A percentile compares a stretch with the other conserved stretches of the same genome.
Evolutionary conservation across 2,329 filamentous ascomycete genomes (phyloP).

Genomic region (Cryoendolithus antarcticus): DNA sequence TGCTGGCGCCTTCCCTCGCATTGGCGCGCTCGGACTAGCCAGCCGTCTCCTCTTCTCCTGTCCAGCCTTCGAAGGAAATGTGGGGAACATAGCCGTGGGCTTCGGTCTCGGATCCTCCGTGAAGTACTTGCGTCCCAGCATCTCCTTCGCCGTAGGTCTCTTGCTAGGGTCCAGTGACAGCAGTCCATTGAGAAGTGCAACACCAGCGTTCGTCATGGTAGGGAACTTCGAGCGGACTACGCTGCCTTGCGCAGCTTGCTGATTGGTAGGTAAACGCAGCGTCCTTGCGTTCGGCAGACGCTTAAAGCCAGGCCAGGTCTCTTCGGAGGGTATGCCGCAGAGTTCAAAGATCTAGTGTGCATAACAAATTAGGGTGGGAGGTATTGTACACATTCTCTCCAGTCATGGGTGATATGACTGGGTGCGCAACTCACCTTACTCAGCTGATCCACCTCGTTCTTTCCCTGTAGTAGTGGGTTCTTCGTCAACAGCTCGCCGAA

Average conservation of each 20-base stretch:
- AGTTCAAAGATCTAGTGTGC: conserved; percentile 62
- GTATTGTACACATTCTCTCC: conserved; percentile 9
- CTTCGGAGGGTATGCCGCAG: conserved; percentile 72
- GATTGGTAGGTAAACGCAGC: conserved; percentile 51
- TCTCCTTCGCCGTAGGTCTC: conserved; percentile 59
- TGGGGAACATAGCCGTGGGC: conserved; percentile 84
- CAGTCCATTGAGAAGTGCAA: conserved; percentile 54
- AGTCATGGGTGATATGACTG: conserved; percentile 13
- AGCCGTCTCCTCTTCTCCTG: conserved; percentile 66
- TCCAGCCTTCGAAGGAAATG: conserved; percentile 88
- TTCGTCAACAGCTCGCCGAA: conserved; percentile 82
- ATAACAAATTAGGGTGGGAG: conserved; percentile 6
- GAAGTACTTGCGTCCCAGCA: conserved; percentile 76
- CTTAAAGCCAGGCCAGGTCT: conserved; percentile 75
- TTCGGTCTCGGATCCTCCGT: conserved; percentile 81
- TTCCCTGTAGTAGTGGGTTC: conserved; percentile 72
- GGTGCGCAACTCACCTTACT: conserved; percentile 40
- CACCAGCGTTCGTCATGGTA: conserved; percentile 63
- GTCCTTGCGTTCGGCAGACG: conserved; percentile 76
- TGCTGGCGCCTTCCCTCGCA: conserved; percentile 44
- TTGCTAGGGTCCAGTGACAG: conserved; percentile 61
- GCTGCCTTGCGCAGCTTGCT: conserved; percentile 24
- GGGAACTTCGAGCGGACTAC: conserved; percentile 69
- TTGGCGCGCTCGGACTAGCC: conserved; percentile 72
- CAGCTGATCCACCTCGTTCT: conserved; percentile 85